Evolutionary conservation across 768 basidiomycete species (phyloP), one percentile per base, ranked within the genome.

Genomic region (Russula earlei): DNA sequence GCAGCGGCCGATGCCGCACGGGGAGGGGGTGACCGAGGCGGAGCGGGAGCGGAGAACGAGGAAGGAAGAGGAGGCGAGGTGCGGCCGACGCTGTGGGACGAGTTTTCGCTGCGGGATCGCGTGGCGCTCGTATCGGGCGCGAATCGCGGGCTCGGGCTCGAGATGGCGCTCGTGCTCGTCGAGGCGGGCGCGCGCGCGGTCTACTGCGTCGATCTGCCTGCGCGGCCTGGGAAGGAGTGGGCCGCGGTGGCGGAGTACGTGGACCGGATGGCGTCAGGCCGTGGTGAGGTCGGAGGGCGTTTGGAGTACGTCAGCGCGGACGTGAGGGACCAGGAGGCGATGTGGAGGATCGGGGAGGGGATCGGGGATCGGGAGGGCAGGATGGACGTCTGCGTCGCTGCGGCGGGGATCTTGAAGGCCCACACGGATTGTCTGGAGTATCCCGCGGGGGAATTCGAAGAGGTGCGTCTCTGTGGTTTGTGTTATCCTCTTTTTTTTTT

Each of bases 341-440:
- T 83, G 63, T 87, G 85, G 83, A 72, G 70, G 43, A 67, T 72
- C 49, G 81, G 70, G 15, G 71, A 77, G 64, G 74, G 74, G 62
- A 82, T 91, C 44, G 85, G 81, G 0, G 75, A 84, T 56, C 74
- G 70, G 61, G 87, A 90, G 59, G 77, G 78, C 17, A 72, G 87
- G 61, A 76, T 91, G 72, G 87, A 91, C 65, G 75, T 84, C 15
- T 87, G 85, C 62, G 68, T 90, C 56, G 87, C 87, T 4, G 87
- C 88, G 17, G 88, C 88, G 40, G 89, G 87, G 20, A 78, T 90
- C 51, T 65, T 86, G 65, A 79, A 77, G 62, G 63, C 71, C 0
- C 74, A 84, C 58, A 80, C 69, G 29, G 79, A 81, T 54, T 86
- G 85, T 62, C 66, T 87, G 67, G 77, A 80, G 43, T 87, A 86